Conservation (phyloP, 129 eudicot species). For the Apium graveolens region DNA sequence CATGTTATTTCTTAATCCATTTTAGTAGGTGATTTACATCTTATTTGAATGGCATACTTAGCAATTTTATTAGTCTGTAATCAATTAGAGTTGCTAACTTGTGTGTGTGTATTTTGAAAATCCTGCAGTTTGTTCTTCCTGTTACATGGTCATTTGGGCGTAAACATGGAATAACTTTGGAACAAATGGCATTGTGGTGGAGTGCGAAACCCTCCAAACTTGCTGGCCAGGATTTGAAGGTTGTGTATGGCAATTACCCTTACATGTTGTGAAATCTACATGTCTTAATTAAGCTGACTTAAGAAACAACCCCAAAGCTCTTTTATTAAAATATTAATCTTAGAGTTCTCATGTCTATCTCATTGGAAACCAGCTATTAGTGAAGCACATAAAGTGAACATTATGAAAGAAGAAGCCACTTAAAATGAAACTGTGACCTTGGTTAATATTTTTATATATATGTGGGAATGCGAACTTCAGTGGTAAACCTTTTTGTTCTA, state of each 20-base stretch:
- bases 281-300: neutral
- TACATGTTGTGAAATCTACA: neutral
- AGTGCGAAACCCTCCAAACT: slow-evolving; percentile 98
- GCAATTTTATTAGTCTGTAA: neutral
- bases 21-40: neutral
- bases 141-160: slow-evolving; percentile 87
- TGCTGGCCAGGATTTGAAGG: slow-evolving; percentile 65
- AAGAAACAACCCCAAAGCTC: neutral
- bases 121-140: slow-evolving; percentile 83
- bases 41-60: neutral
- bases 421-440: neutral
- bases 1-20: neutral
- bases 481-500: neutral
- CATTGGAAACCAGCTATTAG: neutral
- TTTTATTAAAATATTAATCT: neutral
- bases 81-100: slow-evolving; percentile 2
- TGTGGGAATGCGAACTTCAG: neutral
- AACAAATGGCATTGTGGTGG: slow-evolving; percentile 88
- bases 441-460: neutral
- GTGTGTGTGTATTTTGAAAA: neutral
- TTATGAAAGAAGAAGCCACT: neutral
- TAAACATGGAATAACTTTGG: slow-evolving; percentile 69
- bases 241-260: slow-evolving; percentile 9
- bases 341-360: neutral
- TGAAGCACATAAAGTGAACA: neutral